These are phyloP conservation scores for Calonectria crousiana DNA, from an alignment of 2,329 filamentous ascomycete species.

Conservation along the genomic window DNA sequence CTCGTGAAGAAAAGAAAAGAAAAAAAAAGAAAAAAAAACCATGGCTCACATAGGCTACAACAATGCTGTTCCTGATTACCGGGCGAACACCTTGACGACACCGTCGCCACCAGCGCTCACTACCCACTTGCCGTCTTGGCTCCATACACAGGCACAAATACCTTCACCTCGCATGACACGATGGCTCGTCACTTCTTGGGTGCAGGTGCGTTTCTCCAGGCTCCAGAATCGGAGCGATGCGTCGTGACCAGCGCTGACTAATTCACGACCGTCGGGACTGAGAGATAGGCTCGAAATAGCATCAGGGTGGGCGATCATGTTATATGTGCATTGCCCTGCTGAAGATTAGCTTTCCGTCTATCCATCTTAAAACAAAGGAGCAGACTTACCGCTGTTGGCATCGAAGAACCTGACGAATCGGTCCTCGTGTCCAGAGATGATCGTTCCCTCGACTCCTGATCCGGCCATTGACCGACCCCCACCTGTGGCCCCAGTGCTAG, in stretches of 20 bases:
- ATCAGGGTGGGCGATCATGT: conserved; percentile 95
- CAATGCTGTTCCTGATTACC: conserved; percentile 50
- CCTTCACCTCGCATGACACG: conserved; percentile 96
- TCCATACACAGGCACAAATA: conserved; percentile 95
- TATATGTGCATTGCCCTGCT: conserved; percentile 97
- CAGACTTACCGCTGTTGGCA: conserved; percentile 91
- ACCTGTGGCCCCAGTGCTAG: conserved; percentile 80
- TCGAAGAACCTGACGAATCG: conserved; percentile 97
- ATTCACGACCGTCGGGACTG: conserved; percentile 92
- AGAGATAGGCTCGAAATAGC: conserved; percentile 93
- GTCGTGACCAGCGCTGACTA: conserved; percentile 96
- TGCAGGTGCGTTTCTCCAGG: conserved; percentile 93
- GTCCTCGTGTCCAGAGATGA: conserved; percentile 97
- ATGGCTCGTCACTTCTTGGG: conserved; percentile 94
- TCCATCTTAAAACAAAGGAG: conserved; percentile 48
- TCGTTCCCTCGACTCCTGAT: conserved; percentile 88
- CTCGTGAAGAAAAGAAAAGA: conserved; percentile 21
- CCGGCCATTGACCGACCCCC: conserved; percentile 74
- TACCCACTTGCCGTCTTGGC: conserved; percentile 93
- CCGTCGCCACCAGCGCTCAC: conserved; percentile 96
- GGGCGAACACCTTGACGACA: conserved; percentile 90
- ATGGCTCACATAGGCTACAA: background rate
- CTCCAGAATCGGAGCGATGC: conserved; percentile 97
- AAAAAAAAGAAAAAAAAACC: conserved; percentile 14
- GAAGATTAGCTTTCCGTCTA: conserved; percentile 16